phyloP scores from a whole-genome alignment of 164 flowering plant species.

The Warburgia ugandensis region DNA sequence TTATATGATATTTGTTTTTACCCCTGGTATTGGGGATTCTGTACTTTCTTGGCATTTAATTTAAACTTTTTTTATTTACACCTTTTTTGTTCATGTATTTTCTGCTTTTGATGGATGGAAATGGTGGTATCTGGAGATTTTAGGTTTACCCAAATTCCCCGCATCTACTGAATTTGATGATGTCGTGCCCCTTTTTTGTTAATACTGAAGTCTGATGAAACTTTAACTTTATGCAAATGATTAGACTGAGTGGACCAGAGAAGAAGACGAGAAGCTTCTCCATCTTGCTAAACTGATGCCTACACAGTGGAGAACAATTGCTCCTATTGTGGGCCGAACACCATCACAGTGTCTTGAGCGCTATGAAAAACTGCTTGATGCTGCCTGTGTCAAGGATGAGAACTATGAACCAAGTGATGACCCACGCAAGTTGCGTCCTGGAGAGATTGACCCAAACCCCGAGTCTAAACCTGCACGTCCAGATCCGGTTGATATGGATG shows the following conservation, averaged over 20 bases:
- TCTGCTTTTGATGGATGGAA: not conserved
- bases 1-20: too few species aligned
- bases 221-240: not conserved
- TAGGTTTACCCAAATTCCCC: too few species aligned
- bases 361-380: constrained; percentile 94
- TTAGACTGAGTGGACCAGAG: constrained; percentile 99
- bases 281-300: constrained; percentile 99
- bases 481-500: constrained; percentile 99
- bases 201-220: constrained; percentile 1
- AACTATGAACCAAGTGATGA: constrained; percentile 90
- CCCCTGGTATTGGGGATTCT: too few species aligned
- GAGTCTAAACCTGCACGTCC: constrained; percentile 99
- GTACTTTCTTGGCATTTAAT: too few species aligned
- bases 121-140: too few species aligned
- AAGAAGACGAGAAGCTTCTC: constrained; percentile 94
- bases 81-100: not conserved
- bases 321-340: constrained; percentile 89
- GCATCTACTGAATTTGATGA: too few species aligned
- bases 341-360: constrained; percentile 98
- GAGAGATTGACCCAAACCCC: constrained; percentile 97
- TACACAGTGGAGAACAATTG: constrained; percentile 96
- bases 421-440: constrained; percentile 89
- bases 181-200: too few species aligned
- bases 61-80: not conserved
- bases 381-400: constrained; percentile 93